These are phyloP conservation scores for Myriangium duriaei DNA, from an alignment of 2,329 filamentous ascomycete genomes.

Conservation along the genomic window DNA sequence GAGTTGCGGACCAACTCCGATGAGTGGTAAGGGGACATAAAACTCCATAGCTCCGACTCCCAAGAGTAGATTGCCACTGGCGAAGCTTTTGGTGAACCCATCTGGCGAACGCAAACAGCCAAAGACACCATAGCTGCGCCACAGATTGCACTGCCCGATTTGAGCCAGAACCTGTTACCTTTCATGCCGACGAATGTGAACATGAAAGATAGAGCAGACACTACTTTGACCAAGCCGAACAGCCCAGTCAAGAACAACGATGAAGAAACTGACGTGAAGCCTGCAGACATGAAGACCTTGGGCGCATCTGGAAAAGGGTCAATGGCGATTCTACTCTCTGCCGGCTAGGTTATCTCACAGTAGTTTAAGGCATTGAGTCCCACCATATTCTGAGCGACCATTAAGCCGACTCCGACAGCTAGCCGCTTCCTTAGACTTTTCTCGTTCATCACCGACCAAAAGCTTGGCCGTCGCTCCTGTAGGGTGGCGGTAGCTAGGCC, in stretches of 20 bases:
- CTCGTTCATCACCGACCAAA: conserved; percentile 5
- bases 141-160: conserved; percentile 10
- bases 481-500: neutral
- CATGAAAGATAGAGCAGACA: conserved; percentile 15
- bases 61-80: neutral
- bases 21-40: neutral
- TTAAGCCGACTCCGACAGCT: conserved; percentile 12
- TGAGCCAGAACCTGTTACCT: conserved; percentile 14
- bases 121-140: conserved; percentile 12
- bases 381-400: conserved; percentile 13
- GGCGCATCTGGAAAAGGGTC: conserved; percentile 11
- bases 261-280: conserved; percentile 15
- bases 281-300: conserved; percentile 14
- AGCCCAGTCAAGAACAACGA: conserved; percentile 17
- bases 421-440: conserved; percentile 4
- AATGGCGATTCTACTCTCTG: no score
- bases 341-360: conserved; percentile 7
- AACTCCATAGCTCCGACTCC: neutral
- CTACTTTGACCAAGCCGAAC: conserved; percentile 16
- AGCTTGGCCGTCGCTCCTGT: neutral
- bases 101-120: neutral
- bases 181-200: conserved; percentile 12
- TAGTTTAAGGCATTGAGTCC: conserved; percentile 15
- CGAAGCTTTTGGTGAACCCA: no score
- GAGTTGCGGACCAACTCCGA: conserved; percentile 7